Evolutionary conservation across 352 stramenopile species (phyloP).

Genomic region (Pythium plurisporium): DNA sequence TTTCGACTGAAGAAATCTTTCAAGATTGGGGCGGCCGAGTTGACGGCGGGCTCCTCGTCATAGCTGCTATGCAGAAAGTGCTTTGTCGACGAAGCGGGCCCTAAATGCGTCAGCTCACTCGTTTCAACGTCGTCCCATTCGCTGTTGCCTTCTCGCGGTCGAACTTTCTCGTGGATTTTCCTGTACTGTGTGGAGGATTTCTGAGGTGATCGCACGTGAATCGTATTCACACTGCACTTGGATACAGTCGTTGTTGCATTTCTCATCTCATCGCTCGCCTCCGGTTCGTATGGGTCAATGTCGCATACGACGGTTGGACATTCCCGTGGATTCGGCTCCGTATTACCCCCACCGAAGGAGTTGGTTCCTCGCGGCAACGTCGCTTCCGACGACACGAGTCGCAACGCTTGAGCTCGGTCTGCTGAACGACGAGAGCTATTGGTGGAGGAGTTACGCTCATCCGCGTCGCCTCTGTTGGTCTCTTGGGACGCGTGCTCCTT

Average conservation of each 20-base stretch:
- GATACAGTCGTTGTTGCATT: background rate
- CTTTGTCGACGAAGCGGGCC: background rate
- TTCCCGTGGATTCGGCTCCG: background rate
- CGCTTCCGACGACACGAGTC: conserved; percentile 28
- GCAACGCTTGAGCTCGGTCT: conserved; percentile 13
- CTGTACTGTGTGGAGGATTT: background rate
- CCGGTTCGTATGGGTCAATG: conserved; percentile 14
- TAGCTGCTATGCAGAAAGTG: background rate
- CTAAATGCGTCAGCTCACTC: background rate
- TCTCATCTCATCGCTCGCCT: background rate
- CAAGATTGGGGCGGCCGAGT: conserved; percentile 39
- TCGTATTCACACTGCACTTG: conserved; percentile 11
- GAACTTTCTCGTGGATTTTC: conserved; percentile 1
- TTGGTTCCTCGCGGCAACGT: conserved; percentile 3
- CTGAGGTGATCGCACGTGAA: conserved; percentile 5
- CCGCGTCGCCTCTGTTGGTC: background rate
- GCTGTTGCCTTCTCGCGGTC: background rate
- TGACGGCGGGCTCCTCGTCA: conserved; percentile 7
- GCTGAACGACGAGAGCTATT: background rate
- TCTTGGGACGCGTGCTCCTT: background rate
- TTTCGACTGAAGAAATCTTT: conserved; percentile 60
- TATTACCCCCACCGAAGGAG: background rate
- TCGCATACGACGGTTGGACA: conserved; percentile 37
- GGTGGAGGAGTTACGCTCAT: background rate
- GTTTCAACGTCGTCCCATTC: background rate